Evolutionary conservation across 768 basidiomycete species (phyloP).

Genomic region (Xanthoconium purpureum): DNA sequence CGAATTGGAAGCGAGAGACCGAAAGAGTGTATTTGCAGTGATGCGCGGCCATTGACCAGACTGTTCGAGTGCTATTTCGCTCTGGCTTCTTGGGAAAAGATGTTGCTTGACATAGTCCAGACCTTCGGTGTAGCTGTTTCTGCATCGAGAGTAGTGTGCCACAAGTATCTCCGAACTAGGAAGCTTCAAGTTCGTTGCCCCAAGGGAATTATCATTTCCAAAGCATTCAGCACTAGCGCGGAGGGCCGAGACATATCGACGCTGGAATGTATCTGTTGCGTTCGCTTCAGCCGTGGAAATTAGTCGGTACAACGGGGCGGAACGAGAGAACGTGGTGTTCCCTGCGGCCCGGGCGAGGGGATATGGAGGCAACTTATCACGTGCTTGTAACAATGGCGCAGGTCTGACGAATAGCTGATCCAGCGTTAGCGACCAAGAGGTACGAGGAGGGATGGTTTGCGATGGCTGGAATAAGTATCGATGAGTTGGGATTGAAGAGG

Average conservation of each 20-base stretch:
- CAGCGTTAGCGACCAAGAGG: background rate
- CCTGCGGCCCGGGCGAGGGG: background rate
- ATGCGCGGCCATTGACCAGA: conserved; percentile 29
- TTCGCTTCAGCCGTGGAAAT: background rate
- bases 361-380: background rate
- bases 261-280: conserved; percentile 9
- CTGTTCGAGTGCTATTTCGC: background rate
- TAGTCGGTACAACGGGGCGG: conserved; percentile 2
- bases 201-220: background rate
- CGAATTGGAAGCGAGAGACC: conserved; percentile 27
- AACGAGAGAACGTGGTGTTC: background rate
- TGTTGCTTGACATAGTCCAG: background rate
- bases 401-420: background rate
- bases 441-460: background rate
- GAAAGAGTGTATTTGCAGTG: conserved; percentile 30
- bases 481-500: background rate
- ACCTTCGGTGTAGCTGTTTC: background rate
- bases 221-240: conserved; percentile 4
- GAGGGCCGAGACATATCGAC: background rate
- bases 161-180: conserved; percentile 1
- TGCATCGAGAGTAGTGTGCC: conserved; percentile 8
- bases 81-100: conserved; percentile 22
- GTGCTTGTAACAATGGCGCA: background rate
- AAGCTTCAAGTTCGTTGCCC: background rate
- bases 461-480: background rate